Evolutionary conservation across 2,329 filamentous ascomycete genomes (phyloP).

Genomic region (Verticillium tricorpus): DNA sequence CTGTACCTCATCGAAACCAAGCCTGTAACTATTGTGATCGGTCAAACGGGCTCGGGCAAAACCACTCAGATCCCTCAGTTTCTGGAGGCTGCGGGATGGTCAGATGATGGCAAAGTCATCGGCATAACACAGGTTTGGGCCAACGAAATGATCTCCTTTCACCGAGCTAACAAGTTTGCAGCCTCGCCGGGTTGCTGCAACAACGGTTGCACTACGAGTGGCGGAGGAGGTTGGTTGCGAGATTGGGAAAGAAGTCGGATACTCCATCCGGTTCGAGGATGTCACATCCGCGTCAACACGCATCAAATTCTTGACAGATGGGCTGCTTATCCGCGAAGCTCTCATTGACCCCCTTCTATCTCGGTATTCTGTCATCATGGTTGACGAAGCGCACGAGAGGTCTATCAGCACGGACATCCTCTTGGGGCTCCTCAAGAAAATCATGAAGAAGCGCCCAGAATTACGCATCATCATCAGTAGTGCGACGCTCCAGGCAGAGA

Average conservation of each 20-base stretch:
- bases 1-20: constrained; percentile 83
- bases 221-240: constrained; percentile 86
- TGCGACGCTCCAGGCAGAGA: constrained; percentile 86
- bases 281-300: constrained; percentile 77
- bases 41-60: constrained; percentile 92
- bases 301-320: constrained; percentile 96
- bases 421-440: constrained; percentile 87
- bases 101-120: constrained; percentile 73
- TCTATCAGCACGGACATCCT: constrained; percentile 90
- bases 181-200: constrained; percentile 87
- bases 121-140: constrained; percentile 79
- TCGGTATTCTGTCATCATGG: constrained; percentile 93
- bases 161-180: constrained; percentile 28
- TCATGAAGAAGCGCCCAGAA: constrained; percentile 72
- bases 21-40: constrained; percentile 83
- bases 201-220: constrained; percentile 81
- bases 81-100: constrained; percentile 85
- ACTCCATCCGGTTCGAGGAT: constrained; percentile 91
- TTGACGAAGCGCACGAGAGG: constrained; percentile 93
- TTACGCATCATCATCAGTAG: constrained; percentile 87
- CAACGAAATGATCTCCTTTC: background rate
- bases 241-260: constrained; percentile 86
- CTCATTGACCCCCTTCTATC: constrained; percentile 88
- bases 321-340: constrained; percentile 84
- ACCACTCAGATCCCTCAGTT: constrained; percentile 95